These are phyloP conservation scores for Phalaenopsis equestris DNA, from an alignment of 106 monocot genomes.

Conservation along the genomic window DNA sequence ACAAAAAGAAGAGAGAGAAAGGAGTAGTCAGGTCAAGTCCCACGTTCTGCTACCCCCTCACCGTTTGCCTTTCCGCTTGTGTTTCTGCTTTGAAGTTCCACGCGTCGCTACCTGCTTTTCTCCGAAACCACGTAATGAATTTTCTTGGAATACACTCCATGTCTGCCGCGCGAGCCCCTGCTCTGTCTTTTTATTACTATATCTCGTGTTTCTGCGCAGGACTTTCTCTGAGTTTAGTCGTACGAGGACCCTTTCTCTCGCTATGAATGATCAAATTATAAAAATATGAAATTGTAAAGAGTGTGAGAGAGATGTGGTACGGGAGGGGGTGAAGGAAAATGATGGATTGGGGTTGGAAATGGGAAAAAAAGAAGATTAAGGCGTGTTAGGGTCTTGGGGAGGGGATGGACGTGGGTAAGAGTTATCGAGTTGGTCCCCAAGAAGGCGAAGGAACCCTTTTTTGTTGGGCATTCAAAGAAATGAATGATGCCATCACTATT, in stretches of 20 bases:
- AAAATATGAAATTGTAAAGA: neutral
- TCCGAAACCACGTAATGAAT: constrained; percentile 8
- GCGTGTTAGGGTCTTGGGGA: neutral
- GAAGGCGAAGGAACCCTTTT: neutral
- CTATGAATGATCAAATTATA: neutral
- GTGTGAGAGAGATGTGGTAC: neutral
- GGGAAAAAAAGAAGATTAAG: neutral
- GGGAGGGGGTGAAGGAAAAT: neutral
- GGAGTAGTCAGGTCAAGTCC: neutral
- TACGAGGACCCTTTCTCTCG: neutral
- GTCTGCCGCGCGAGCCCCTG: neutral
- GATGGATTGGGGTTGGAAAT: neutral
- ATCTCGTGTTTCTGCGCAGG: neutral
- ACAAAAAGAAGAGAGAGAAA: constrained; percentile 3
- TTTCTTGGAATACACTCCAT: constrained; percentile 10
- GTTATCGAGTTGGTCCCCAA: constrained; percentile 4
- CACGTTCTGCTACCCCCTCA: neutral
- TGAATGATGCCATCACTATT: neutral
- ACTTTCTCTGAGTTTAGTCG: neutral
- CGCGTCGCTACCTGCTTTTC: constrained; percentile 4
- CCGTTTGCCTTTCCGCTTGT: neutral
- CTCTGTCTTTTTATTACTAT: neutral
- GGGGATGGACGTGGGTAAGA: neutral
- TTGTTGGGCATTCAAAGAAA: neutral
- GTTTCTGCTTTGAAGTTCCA: constrained; percentile 6